Evolutionary conservation across 306 rosid species (phyloP).

Genomic region (Gastrolobium bilobum): DNA sequence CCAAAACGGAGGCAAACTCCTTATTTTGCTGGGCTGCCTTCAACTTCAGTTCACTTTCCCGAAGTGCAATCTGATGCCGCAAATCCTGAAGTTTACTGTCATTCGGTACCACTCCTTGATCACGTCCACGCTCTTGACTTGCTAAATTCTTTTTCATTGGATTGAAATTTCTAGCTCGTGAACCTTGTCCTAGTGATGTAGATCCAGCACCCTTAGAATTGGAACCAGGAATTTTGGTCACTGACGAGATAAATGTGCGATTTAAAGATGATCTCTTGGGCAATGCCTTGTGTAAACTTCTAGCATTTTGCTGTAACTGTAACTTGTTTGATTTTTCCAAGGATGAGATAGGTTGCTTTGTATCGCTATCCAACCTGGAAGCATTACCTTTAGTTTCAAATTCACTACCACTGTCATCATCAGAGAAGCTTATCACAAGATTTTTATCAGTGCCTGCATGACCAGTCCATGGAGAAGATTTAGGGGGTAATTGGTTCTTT

Average conservation of each 20-base stretch:
- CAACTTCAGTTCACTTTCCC: constrained; percentile 85
- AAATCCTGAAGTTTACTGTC: constrained; percentile 84
- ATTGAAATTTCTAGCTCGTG: constrained; percentile 61
- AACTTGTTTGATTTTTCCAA: constrained; percentile 59
- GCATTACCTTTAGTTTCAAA: constrained; percentile 64
- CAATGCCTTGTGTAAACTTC: constrained; percentile 57
- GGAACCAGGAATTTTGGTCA: constrained; percentile 53
- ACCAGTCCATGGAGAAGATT: constrained; percentile 65
- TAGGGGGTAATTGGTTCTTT: constrained; percentile 58
- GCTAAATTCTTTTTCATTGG: constrained; percentile 52
- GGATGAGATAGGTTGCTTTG: constrained; percentile 62
- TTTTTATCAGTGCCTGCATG: constrained; percentile 57
- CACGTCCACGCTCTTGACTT: constrained; percentile 63
- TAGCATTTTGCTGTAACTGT: constrained; percentile 49
- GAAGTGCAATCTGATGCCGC: constrained; percentile 91
- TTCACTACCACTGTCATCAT: constrained; percentile 90
- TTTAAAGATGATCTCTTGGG: constrained; percentile 62
- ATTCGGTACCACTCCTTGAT: constrained; percentile 60
- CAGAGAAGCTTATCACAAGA: constrained; percentile 96
- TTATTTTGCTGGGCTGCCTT: constrained; percentile 77
- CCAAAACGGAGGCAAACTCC: constrained; percentile 64
- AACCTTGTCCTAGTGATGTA: constrained; percentile 61
- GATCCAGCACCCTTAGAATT: constrained; percentile 64
- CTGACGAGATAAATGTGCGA: constrained; percentile 59
- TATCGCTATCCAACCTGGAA: constrained; percentile 50